Evolutionary conservation across 345 rosid species (phyloP), one percentile per base, ranked within the genome.

Genomic region (Punica granatum): DNA sequence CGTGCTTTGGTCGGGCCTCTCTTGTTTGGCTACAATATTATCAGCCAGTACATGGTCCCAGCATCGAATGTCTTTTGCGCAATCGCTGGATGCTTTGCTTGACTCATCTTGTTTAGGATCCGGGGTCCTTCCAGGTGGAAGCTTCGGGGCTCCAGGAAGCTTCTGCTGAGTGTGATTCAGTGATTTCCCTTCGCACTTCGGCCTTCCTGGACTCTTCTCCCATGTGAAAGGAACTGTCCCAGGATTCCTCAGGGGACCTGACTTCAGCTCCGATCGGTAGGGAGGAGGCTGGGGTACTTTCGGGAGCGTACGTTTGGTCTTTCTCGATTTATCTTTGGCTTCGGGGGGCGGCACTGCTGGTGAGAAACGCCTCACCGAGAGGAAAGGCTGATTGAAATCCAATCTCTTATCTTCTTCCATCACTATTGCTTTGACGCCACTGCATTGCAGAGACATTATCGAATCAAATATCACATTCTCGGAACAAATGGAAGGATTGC

Each of bases 141-240:
- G 96, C 84, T 84, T 86, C 49, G 97, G 98, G 65, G 70, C 81
- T 64, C 54, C 35, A 60, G 80, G 82, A 68, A 81, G 69, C 68
- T 49, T 75, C 3, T 69, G 66, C 34, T 33, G 71, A 53, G 68
- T 67, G 66, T 7, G 37, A 28, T 18, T 35, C 63, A 44, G 79
- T 67, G 71, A 75, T 75, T 73, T 77, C 44, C 64, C 76, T 75
- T 80, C 87, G 71, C 77, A 68, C 72, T 88, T 93, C n/a, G 97
- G 94, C 62, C 74, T 88, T 63, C 98, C 98, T 0, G 98, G 98
- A 41, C 78, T 75, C 63, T 73, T 75, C 65, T 93, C 98, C 98
- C 98, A 93, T 41, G 83, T 73, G 65, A 93, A 90, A 51, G 97
- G 98, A 65, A 93, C 93, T 1, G 88, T 83, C 66, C 97, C 98